Evolutionary conservation across 139 green algal species (phyloP), one percentile per base, ranked within the genome.

Genomic region (Monoraphidium neglectum): DNA sequence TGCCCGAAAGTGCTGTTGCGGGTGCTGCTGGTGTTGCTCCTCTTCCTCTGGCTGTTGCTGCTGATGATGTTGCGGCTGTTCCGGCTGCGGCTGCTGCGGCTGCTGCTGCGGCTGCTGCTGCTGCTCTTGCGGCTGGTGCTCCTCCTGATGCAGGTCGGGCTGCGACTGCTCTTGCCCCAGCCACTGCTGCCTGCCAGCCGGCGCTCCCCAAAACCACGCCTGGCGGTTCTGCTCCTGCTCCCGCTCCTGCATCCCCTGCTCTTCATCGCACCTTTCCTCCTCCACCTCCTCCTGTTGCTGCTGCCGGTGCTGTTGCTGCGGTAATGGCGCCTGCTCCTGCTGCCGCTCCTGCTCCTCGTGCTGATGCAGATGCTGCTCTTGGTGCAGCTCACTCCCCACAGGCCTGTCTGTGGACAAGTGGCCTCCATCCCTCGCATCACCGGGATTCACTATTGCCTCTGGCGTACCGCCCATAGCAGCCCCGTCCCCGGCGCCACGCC

Each of bases 381-480:
- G n/a, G n/a, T n/a, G n/a, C n/a, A n/a, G n/a, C n/a, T n/a, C n/a
- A n/a, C n/a, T n/a, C n/a, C n/a, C n/a, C n/a, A n/a, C n/a, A n/a
- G n/a, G n/a, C n/a, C n/a, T n/a, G n/a, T n/a, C n/a, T n/a, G n/a
- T n/a, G n/a, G n/a, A n/a, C n/a, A n/a, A n/a, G n/a, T n/a, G n/a
- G n/a, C n/a, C n/a, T n/a, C n/a, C n/a, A n/a, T n/a, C n/a, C n/a
- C n/a, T n/a, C n/a, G n/a, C n/a, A n/a, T 32, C 46, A 26, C n/a
- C 43, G 8, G 63, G 47, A 4, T 74, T 46, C 8, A 18, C n/a
- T 40, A 57, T 46, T 16, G 70, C 56, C 56, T 77, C 70, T 46
- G 37, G 21, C 16, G 68, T 30, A 46, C 56, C 70, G 2, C 12
- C n/a, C n/a, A n/a, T n/a, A n/a, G n/a, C n/a, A n/a, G n/a, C n/a